Evolutionary conservation across 2,329 filamentous ascomycete genomes (phyloP).

Genomic region (Calonectria fujianensis): DNA sequence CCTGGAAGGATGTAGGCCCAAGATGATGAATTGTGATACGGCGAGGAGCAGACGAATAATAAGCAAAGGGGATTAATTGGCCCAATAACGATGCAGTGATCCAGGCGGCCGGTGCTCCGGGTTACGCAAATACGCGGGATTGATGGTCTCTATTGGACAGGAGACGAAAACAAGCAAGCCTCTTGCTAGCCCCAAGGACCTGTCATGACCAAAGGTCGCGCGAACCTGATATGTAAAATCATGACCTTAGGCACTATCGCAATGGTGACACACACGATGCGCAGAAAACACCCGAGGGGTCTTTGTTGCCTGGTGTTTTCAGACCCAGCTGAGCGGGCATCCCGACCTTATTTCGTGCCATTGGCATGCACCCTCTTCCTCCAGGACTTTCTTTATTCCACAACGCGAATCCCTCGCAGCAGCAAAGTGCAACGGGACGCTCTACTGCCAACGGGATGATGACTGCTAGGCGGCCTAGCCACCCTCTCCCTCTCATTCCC

Average conservation of each 20-base stretch:
- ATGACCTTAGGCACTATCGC: background rate
- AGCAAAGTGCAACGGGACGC: background rate
- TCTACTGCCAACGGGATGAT: background rate
- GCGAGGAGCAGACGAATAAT: slow-evolving; percentile 16
- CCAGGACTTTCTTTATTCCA: background rate
- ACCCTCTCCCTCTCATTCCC: background rate
- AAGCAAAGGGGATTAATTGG: slow-evolving; percentile 7
- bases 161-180: background rate
- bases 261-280: background rate
- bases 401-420: background rate
- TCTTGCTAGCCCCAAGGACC: background rate
- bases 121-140: slow-evolving; percentile 9
- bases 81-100: slow-evolving; percentile 12
- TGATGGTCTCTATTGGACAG: slow-evolving; percentile 6
- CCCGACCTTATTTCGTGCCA: background rate
- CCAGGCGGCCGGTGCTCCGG: slow-evolving; percentile 13
- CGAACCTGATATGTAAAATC: slow-evolving; percentile 8
- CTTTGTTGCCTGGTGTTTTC: slow-evolving; percentile 17
- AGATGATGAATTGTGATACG: slow-evolving; percentile 8
- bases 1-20: background rate
- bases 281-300: background rate
- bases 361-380: background rate
- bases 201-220: slow-evolving; percentile 1
- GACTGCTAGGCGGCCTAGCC: background rate
- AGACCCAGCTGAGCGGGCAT: background rate